Percentiles rank a stretch among this genome's conserved stretches.
These are phyloP conservation scores for Jaapia argillacea DNA, from an alignment of 768 basidiomycete species.

Conservation along the genomic window DNA sequence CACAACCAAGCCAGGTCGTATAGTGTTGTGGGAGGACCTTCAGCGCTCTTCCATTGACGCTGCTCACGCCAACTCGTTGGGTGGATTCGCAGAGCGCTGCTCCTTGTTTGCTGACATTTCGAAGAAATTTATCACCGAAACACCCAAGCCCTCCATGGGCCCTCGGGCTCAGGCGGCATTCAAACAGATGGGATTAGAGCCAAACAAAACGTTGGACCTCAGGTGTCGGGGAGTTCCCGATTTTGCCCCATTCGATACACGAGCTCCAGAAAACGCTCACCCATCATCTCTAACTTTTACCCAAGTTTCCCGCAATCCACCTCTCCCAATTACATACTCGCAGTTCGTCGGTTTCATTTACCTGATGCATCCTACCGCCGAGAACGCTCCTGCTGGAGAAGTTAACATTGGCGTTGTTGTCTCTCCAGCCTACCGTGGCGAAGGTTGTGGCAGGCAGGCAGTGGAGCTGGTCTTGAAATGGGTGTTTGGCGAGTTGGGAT, in stretches of 20 bases:
- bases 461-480: background rate
- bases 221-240: background rate
- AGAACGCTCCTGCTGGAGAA: background rate
- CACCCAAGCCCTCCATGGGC: background rate
- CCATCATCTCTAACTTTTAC: background rate
- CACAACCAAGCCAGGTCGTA: too few relatives aligned
- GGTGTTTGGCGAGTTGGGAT: background rate
- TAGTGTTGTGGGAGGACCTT: background rate
- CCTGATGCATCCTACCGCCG: background rate
- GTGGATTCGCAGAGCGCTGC: background rate
- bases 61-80: background rate
- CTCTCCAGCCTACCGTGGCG: background rate
- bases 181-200: background rate
- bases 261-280: background rate
- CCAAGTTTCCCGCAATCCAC: background rate
- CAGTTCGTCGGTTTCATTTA: background rate
- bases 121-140: background rate
- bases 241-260: background rate
- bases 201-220: background rate
- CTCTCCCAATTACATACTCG: background rate
- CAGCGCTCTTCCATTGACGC: background rate
- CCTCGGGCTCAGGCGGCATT: too few relatives aligned
- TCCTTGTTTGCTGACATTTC: background rate
- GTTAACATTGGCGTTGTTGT: background rate
- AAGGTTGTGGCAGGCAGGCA: background rate